These are phyloP conservation scores for Pharnaceum exiguum DNA, from an alignment of 148 eudicot species.

Conservation along the genomic window DNA sequence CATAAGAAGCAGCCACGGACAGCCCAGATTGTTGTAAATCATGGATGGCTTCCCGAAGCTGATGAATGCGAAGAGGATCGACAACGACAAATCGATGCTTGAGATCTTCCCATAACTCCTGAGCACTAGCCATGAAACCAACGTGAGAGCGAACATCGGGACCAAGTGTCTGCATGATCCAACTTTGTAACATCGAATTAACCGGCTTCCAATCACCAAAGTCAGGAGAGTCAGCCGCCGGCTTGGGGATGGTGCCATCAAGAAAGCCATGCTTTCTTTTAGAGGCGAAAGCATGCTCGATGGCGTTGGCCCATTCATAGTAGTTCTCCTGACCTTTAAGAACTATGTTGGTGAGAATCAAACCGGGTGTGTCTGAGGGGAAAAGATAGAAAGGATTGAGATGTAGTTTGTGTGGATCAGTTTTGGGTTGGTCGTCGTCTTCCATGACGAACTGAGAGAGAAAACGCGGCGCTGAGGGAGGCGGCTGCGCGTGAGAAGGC, in stretches of 20 bases:
- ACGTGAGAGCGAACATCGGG: background rate
- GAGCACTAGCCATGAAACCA: background rate
- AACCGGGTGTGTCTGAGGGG: background rate
- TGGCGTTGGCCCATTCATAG: background rate
- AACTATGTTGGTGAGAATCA: background rate
- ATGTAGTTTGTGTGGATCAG: too few species aligned
- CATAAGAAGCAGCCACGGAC: background rate
- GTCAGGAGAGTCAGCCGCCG: background rate
- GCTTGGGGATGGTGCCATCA: background rate
- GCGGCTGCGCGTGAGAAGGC: too few species aligned
- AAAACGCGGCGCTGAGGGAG: too few species aligned
- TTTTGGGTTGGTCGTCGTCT: background rate
- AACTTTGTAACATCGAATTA: constrained; percentile 1
- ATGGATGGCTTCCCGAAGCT: background rate
- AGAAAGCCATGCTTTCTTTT: background rate
- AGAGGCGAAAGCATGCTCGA: background rate
- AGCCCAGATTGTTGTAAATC: background rate
- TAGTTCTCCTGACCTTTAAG: background rate
- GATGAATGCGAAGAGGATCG: background rate
- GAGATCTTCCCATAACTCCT: constrained; percentile 1
- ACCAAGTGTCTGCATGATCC: background rate
- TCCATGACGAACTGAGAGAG: too few species aligned
- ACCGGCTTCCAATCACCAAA: constrained; percentile 6
- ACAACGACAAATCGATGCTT: background rate
- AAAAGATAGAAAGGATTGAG: background rate